phyloP scores from a whole-genome alignment of 805 yeast genomes.

The Hanseniaspora pseudoguilliermondii region DNA sequence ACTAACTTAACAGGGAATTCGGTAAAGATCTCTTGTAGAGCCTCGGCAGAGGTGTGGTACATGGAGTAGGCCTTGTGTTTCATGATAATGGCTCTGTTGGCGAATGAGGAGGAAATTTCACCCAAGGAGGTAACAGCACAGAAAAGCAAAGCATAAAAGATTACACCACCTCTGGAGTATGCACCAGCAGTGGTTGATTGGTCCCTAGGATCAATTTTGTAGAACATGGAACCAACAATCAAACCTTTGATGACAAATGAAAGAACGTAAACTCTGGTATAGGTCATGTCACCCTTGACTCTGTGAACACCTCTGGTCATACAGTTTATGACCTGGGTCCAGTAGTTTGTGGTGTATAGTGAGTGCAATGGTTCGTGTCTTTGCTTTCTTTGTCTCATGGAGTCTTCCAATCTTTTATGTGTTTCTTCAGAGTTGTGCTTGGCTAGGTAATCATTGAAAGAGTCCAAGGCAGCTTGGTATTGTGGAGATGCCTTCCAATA shows the following conservation, averaged over 20 bases:
- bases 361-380: constrained; percentile 30
- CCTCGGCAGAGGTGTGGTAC: constrained; percentile 56
- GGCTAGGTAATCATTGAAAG: constrained; percentile 31
- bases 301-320: constrained; percentile 42
- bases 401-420: constrained; percentile 30
- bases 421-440: constrained; percentile 33
- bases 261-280: constrained; percentile 37
- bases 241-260: constrained; percentile 47
- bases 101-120: constrained; percentile 47
- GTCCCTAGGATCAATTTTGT: constrained; percentile 30
- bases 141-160: constrained; percentile 48
- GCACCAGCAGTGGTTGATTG: constrained; percentile 41
- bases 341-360: constrained; percentile 34
- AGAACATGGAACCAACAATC: constrained; percentile 48
- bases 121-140: constrained; percentile 50
- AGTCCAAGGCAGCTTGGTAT: constrained; percentile 29
- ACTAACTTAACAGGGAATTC: constrained; percentile 45
- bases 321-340: constrained; percentile 40
- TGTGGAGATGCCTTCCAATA: constrained; percentile 49
- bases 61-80: constrained; percentile 53
- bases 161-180: constrained; percentile 49
- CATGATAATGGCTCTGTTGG: constrained; percentile 49
- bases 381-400: constrained; percentile 33
- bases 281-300: constrained; percentile 44
- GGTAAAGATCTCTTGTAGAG: constrained; percentile 42